phyloP scores from a whole-genome alignment of 1,284 basidiomycete species.

The Abortiporus biennis region DNA sequence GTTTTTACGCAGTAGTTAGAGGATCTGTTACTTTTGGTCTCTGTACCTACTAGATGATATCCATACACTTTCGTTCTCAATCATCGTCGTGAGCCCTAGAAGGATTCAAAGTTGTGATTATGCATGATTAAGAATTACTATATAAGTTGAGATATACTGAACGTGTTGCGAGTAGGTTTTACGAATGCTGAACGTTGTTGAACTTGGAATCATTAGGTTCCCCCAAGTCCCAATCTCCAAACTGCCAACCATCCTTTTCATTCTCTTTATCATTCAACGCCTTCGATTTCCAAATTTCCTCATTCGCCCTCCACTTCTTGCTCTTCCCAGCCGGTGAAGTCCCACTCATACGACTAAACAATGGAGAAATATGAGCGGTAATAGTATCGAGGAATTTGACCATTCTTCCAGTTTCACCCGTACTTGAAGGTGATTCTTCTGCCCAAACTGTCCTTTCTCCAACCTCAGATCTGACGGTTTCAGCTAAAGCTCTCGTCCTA shows the following conservation, averaged over 20 bases:
- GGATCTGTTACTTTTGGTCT: too few species aligned
- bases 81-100: too few species aligned
- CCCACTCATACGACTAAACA: background rate
- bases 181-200: too few species aligned
- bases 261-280: slow-evolving; percentile 10
- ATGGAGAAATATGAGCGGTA: slow-evolving; percentile 9
- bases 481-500: slow-evolving; percentile 55
- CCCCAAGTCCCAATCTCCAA: background rate
- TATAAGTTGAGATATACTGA: too few species aligned
- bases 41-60: too few species aligned
- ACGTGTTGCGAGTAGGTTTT: too few species aligned
- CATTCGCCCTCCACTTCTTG: slow-evolving; percentile 13
- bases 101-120: too few species aligned
- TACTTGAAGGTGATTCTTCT: slow-evolving; percentile 38
- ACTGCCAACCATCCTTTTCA: background rate
- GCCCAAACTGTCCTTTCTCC: slow-evolving; percentile 45
- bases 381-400: slow-evolving; percentile 34
- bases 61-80: too few species aligned
- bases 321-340: background rate
- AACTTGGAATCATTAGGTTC: too few species aligned
- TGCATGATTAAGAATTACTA: too few species aligned
- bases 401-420: slow-evolving; percentile 35
- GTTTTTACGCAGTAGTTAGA: too few species aligned
- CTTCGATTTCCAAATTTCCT: slow-evolving; percentile 20
- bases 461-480: slow-evolving; percentile 60